Percentiles rank a stretch among this genome's conserved stretches.
phyloP scores from a whole-genome alignment of 805 yeast genomes.

The Yarrowia osloensis region DNA sequence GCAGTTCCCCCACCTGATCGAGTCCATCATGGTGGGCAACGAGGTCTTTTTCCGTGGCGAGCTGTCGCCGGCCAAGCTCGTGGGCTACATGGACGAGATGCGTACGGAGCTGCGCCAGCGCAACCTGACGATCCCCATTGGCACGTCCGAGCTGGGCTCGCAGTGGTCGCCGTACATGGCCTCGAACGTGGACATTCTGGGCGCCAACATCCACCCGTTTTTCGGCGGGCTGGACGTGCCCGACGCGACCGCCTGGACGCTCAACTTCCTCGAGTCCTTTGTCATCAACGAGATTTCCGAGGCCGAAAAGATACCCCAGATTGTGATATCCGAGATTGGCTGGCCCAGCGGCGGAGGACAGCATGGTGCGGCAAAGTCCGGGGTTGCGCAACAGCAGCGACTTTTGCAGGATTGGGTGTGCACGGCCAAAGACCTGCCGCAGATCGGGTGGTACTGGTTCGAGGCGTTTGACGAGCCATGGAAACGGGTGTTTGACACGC shows the following conservation, averaged over 20 bases:
- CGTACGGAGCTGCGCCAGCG: constrained; percentile 44
- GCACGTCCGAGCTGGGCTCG: constrained; percentile 63
- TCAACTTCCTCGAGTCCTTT: constrained; percentile 50
- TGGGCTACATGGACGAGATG: constrained; percentile 48
- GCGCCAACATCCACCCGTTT: constrained; percentile 69
- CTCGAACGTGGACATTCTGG: constrained; percentile 55
- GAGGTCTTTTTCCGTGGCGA: constrained; percentile 63
- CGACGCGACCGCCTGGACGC: constrained; percentile 56
- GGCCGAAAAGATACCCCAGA: constrained; percentile 40
- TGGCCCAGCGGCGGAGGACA: constrained; percentile 71
- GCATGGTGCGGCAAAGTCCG: constrained; percentile 52
- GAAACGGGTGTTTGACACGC: constrained; percentile 57
- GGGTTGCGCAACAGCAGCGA: constrained; percentile 47
- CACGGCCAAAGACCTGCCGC: constrained; percentile 42
- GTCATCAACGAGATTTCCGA: constrained; percentile 38
- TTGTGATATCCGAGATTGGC: constrained; percentile 61
- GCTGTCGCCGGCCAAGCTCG: constrained; percentile 44
- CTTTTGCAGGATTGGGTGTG: constrained; percentile 60
- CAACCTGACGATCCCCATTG: constrained; percentile 53
- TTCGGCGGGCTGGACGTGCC: constrained; percentile 58
- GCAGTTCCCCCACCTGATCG: constrained; percentile 52
- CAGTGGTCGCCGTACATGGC: constrained; percentile 47
- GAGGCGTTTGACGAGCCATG: constrained; percentile 77
- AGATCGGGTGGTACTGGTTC: constrained; percentile 58
- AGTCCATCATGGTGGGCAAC: constrained; percentile 60